Conservation (phyloP, 805 yeast species). For the Nakazawaea sp. region DNA sequence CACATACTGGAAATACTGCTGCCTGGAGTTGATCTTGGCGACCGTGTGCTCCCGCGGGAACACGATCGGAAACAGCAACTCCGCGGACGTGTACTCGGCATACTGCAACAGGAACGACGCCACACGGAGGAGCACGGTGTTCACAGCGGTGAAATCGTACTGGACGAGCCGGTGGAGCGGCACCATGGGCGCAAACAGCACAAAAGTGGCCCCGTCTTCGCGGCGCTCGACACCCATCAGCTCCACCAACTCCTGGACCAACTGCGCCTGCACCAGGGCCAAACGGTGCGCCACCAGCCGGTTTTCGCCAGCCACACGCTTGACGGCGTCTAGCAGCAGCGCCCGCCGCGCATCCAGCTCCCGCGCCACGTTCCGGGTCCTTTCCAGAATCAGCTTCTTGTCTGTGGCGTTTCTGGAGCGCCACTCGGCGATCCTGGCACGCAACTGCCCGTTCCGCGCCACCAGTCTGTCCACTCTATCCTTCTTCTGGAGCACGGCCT, state of each 20-base stretch:
- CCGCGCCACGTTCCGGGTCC: not conserved
- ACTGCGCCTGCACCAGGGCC: slow-evolving; percentile 6
- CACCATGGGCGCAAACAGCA: slow-evolving; percentile 21
- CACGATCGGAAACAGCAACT: slow-evolving; percentile 16
- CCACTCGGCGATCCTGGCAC: slow-evolving; percentile 5
- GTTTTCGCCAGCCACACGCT: not conserved
- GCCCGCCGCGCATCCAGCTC: not conserved
- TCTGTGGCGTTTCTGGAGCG: slow-evolving; percentile 2
- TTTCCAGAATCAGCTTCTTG: not conserved
- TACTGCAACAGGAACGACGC: slow-evolving; percentile 14
- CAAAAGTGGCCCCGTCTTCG: slow-evolving; percentile 1
- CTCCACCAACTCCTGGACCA: slow-evolving; percentile 15
- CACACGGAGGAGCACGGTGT: slow-evolving; percentile 16
- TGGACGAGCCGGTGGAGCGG: slow-evolving; percentile 15
- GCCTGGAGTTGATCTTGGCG: slow-evolving; percentile 5
- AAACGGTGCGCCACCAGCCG: not conserved
- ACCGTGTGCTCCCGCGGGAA: slow-evolving; percentile 3
- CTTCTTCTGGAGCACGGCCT: slow-evolving; percentile 12
- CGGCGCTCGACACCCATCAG: slow-evolving; percentile 9
- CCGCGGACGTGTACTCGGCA: slow-evolving; percentile 13
- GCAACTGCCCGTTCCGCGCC: slow-evolving; percentile 9
- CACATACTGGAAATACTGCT: slow-evolving; percentile 5
- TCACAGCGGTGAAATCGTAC: slow-evolving; percentile 17
- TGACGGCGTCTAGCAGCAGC: not conserved
- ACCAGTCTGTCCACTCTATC: slow-evolving; percentile 8